Base-by-base conservation (phyloP, 225 moss, liverwort and hornwort genomes). In the Bryum argenteum region DNA sequence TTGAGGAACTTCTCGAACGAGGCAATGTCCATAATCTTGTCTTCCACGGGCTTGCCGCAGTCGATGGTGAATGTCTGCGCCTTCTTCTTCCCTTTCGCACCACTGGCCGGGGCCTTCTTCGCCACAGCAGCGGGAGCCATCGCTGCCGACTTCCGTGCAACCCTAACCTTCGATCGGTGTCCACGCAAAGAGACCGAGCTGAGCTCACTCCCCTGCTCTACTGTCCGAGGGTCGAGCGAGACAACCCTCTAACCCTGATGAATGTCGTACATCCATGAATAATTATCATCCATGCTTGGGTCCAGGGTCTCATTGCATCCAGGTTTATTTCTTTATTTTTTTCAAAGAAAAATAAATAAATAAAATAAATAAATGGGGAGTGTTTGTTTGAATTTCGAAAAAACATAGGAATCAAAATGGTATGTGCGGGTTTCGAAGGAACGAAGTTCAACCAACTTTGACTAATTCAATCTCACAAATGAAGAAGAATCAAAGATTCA, bases 21-120 rank as follows among this genome's bases (percentile, higher is more conserved):
- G 2, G 90, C 83, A 57, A 91, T 91, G 80, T 91, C 90, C 90
- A 91, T 91, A 38, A 91, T 91, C 90, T 91, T 91, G 45, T 91
- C 90, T 26, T 91, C 90, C 33, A 91, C 88, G 21, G 90, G 90
- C 80, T 91, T 91, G 54, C 86, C 88, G 78, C 88, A 91, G 78
- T 91, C 88, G 51, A 91, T 91, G 20, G 88, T 88, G 78, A 88
- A 91, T 1, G 90, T 86, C 71, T 86, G 72, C 2, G 90, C 76
- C 69, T 88, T 91, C 80, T 91, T 91, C 82, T 91, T 91, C 60
- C 78, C 71, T 82, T 91, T 91, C 18, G 71, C 21, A 4, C 77
- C 75, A 22, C 74, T 71, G 37, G 72, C 48, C 2, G 61, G 9
- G 10, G 67, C 66, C 71, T 80, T 80, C 80, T 71, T 80, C 71